Evolutionary conservation across 1,284 basidiomycete genomes (phyloP).

Genomic region (Hortiboletus rubellus): DNA sequence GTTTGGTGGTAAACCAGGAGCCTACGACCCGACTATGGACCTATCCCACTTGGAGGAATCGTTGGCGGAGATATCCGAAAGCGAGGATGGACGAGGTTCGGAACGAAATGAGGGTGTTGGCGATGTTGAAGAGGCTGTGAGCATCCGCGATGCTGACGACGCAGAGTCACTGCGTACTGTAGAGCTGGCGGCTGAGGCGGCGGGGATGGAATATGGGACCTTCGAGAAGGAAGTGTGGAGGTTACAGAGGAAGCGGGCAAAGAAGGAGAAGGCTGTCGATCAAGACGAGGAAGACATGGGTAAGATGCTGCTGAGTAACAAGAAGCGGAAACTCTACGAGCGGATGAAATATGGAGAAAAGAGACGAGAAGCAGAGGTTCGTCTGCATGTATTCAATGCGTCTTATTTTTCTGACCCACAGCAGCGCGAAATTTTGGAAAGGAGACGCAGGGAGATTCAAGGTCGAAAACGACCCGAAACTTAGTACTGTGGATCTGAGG

Average conservation of each 20-base stretch:
- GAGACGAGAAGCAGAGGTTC: slow-evolving; percentile 80
- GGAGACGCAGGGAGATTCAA: slow-evolving; percentile 57
- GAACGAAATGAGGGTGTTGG: slow-evolving; percentile 37
- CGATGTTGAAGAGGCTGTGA: slow-evolving; percentile 42
- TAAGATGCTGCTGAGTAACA: slow-evolving; percentile 99
- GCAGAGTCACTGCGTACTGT: slow-evolving; percentile 79
- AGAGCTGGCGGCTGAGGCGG: slow-evolving; percentile 91
- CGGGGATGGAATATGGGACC: slow-evolving; percentile 79
- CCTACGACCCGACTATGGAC: slow-evolving; percentile 67
- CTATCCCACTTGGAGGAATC: slow-evolving; percentile 40
- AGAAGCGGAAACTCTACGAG: slow-evolving; percentile 94
- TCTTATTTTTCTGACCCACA: slow-evolving; percentile 8
- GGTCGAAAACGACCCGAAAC: slow-evolving; percentile 32
- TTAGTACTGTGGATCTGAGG: not conserved
- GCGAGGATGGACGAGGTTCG: slow-evolving; percentile 40
- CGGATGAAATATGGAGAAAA: slow-evolving; percentile 90
- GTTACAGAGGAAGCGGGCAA: slow-evolving; percentile 54
- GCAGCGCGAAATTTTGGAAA: slow-evolving; percentile 63
- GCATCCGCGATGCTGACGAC: slow-evolving; percentile 60
- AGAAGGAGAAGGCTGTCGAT: slow-evolving; percentile 32
- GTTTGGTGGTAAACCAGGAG: slow-evolving; percentile 82
- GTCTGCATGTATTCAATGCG: slow-evolving; percentile 28
- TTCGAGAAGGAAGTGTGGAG: slow-evolving; percentile 83
- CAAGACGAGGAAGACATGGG: slow-evolving; percentile 85
- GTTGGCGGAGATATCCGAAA: slow-evolving; percentile 40